These are phyloP conservation scores for Leccinum arenicola DNA, from an alignment of 768 basidiomycete species.

Conservation along the genomic window DNA sequence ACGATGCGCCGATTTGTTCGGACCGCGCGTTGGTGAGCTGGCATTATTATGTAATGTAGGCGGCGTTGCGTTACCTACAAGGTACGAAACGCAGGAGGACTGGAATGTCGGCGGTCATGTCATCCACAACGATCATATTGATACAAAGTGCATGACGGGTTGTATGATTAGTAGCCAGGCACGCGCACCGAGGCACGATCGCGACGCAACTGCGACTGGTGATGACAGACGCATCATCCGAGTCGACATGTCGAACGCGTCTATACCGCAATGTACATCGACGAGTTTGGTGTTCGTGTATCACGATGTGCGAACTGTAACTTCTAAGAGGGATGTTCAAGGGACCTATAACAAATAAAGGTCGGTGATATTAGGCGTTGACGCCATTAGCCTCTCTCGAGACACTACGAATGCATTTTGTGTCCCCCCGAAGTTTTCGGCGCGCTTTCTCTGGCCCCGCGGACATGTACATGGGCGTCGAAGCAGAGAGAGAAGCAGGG, in stretches of 20 bases:
- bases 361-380: not conserved
- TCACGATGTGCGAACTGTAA: not conserved
- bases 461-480: constrained; percentile 3
- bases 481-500: not conserved
- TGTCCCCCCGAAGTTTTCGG: not conserved
- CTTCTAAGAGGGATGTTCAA: too few species aligned
- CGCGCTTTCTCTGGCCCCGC: not conserved
- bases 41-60: too few species aligned
- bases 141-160: not conserved
- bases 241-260: not conserved
- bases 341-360: not conserved
- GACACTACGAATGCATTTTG: not conserved
- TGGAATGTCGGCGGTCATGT: not conserved
- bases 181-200: not conserved
- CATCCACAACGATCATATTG: not conserved
- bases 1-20: not conserved
- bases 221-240: not conserved
- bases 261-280: not conserved
- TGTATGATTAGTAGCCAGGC: not conserved
- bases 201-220: not conserved
- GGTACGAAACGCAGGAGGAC: not conserved
- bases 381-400: not conserved
- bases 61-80: not conserved
- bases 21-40: not conserved
- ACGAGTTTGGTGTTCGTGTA: not conserved